A percentile compares a stretch with the other conserved stretches of the same genome.
phyloP scores from a whole-genome alignment of 495 filamentous ascomycete species.

The Talaromyces nanjingensis region DNA sequence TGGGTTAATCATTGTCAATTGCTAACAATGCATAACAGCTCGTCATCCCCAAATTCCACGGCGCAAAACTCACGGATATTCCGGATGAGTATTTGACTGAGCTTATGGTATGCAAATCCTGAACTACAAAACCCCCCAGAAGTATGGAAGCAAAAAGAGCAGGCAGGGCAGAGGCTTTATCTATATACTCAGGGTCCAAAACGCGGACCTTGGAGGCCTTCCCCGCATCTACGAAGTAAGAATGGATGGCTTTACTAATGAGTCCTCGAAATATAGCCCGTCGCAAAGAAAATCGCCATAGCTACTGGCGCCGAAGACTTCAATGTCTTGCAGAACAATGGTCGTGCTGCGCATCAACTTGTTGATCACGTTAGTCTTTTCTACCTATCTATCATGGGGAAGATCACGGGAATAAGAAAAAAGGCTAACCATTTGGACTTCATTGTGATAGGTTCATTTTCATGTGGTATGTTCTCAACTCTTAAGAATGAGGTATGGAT shows the following conservation, averaged over 20 bases:
- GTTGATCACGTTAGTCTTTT: slow-evolving; percentile 73
- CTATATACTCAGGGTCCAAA: background rate
- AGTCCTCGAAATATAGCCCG: slow-evolving; percentile 45
- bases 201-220: background rate
- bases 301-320: slow-evolving; percentile 72
- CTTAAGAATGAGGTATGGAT: background rate
- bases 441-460: slow-evolving; percentile 64
- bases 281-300: slow-evolving; percentile 78
- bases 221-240: background rate
- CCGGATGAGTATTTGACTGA: slow-evolving; percentile 84
- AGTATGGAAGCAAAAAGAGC: background rate
- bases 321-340: slow-evolving; percentile 98
- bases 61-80: slow-evolving; percentile 85
- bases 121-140: slow-evolving; percentile 1
- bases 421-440: background rate
- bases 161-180: slow-evolving; percentile 11
- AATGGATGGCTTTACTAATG: background rate
- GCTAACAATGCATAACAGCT: slow-evolving; percentile 46
- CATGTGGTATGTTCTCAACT: slow-evolving; percentile 64
- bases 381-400: background rate
- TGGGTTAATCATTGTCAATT: no score
- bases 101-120: slow-evolving; percentile 55
- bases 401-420: background rate
- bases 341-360: slow-evolving; percentile 82
- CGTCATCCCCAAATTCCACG: slow-evolving; percentile 94